These are phyloP conservation scores for Naegleria lovaniensis DNA, from an alignment of 208 protist species.

Conservation along the genomic window DNA sequence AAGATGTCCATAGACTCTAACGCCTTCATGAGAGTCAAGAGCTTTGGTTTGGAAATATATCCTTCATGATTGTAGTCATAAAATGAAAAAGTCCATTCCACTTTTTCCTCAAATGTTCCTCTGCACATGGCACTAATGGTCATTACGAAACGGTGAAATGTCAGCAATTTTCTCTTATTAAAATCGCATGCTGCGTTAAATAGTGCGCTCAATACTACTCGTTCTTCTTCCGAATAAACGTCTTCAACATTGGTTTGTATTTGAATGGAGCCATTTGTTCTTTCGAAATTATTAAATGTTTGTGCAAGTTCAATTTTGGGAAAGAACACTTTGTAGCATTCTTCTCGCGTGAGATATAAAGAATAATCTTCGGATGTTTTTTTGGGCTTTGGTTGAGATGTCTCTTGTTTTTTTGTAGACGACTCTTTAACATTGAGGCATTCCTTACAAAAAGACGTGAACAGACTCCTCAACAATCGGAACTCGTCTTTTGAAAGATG, in stretches of 20 bases:
- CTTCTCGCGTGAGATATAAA: neutral
- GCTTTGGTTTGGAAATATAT: neutral
- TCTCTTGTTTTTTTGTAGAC: neutral
- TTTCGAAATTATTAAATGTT: neutral
- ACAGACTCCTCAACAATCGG: neutral
- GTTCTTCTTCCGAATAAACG: neutral
- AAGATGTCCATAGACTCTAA: neutral
- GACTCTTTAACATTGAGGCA: neutral
- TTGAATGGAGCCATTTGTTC: neutral
- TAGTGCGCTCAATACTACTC: neutral
- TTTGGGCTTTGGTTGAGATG: neutral
- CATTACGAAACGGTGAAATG: neutral
- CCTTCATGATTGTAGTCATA: neutral
- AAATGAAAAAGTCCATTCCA: neutral
- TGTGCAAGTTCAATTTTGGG: neutral
- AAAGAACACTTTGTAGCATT: neutral
- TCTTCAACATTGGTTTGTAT: neutral
- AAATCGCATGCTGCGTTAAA: neutral
- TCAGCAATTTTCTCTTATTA: neutral
- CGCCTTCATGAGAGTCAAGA: neutral
- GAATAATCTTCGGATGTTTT: neutral
- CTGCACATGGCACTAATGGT: neutral
- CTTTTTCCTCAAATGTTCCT: neutral
- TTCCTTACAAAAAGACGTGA: neutral
- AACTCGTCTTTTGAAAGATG: neutral